phyloP scores from a whole-genome alignment of 495 filamentous ascomycete genomes.

The Pseudoneurospora amorphoporcata region DNA sequence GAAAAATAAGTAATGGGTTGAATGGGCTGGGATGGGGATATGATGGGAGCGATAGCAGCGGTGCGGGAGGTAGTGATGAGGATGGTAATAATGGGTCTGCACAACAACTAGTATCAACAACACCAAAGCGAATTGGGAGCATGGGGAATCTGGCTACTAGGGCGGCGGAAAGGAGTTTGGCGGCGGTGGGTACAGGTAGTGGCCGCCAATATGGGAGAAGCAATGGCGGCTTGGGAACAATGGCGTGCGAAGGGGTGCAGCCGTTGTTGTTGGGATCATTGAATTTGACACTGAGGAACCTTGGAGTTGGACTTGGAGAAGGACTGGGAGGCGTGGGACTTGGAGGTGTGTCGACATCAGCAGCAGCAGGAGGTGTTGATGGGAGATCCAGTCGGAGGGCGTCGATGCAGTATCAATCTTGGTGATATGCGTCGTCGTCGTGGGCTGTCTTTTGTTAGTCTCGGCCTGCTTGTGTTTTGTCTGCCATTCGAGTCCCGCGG shows the following conservation, averaged over 20 bases:
- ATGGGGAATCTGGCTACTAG: background rate
- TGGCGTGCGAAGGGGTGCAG: background rate
- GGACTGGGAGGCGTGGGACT: background rate
- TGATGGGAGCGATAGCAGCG: background rate
- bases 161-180: background rate
- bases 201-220: background rate
- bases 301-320: background rate
- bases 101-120: background rate
- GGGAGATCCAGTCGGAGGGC: background rate
- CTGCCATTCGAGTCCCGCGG: background rate
- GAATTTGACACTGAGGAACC: background rate
- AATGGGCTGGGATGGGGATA: background rate
- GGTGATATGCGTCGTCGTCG: background rate
- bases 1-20: background rate
- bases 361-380: background rate
- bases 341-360: background rate
- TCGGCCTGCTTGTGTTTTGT: background rate
- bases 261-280: background rate
- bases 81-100: background rate
- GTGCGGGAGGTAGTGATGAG: background rate
- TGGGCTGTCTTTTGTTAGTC: background rate
- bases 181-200: background rate
- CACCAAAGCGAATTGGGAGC: constrained; percentile 1
- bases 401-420: background rate
- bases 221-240: background rate